These are phyloP conservation scores for Marchantia paleacea DNA, from an alignment of 225 moss, liverwort and hornwort genomes.

Conservation along the genomic window DNA sequence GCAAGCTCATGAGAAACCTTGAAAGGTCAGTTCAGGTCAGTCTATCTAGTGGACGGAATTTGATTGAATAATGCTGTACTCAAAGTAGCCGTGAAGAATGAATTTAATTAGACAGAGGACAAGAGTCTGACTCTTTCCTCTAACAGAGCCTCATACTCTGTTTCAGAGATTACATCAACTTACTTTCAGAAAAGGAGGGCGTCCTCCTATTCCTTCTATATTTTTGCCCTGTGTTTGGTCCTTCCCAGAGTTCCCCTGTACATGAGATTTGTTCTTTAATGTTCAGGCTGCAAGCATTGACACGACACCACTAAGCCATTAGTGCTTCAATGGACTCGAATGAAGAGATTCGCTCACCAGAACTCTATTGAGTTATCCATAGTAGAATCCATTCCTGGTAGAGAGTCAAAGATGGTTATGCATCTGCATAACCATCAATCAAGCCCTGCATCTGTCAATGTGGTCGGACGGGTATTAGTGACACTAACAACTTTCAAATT, in stretches of 20 bases:
- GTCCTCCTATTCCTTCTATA: conserved; percentile 41
- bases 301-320: not conserved
- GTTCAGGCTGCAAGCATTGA: not conserved
- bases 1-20: not conserved
- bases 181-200: conserved; percentile 51
- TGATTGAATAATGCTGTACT: too few relatives aligned
- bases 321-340: not conserved
- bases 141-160: too few relatives aligned
- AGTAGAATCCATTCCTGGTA: conserved; percentile 42
- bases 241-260: conserved; percentile 51
- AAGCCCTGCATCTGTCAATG: too few relatives aligned
- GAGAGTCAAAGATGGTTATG: conserved; percentile 51
- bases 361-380: conserved; percentile 25
- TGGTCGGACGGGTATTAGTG: too few relatives aligned
- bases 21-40: too few relatives aligned
- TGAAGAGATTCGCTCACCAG: conserved; percentile 28
- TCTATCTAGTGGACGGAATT: too few relatives aligned
- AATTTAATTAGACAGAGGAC: too few relatives aligned
- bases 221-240: conserved; percentile 49
- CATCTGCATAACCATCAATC: too few relatives aligned
- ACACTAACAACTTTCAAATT: too few relatives aligned
- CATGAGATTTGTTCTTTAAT: not conserved
- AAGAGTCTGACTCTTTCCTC: too few relatives aligned
- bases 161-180: not conserved
- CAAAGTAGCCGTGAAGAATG: too few relatives aligned